A percentile compares a stretch with the other conserved stretches of the same genome.
Conservation (phyloP, 345 rosid genomes). For the Gossypium sturtianum region DNA sequence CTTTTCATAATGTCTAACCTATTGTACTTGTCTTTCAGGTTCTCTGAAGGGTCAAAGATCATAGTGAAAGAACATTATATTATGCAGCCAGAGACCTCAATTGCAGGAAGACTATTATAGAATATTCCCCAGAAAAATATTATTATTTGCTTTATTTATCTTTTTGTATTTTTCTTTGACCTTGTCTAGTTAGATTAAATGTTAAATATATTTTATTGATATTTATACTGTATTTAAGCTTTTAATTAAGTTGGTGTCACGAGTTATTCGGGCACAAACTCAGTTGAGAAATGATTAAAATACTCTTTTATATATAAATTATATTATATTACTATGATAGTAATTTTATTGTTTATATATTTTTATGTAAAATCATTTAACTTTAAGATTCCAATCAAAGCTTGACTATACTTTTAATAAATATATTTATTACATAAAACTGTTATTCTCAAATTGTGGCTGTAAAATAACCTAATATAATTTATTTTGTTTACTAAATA, state of each 20-base stretch:
- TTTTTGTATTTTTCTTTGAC: background rate
- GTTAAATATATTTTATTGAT: background rate
- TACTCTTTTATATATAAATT: too few species aligned
- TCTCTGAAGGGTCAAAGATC: background rate
- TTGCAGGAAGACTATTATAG: background rate
- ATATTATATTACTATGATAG: too few species aligned
- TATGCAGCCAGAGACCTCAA: background rate
- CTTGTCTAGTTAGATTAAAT: slow-evolving; percentile 2
- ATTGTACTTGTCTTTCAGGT: slow-evolving; percentile 10
- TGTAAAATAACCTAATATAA: background rate
- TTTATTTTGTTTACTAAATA: background rate
- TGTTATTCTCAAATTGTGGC: too few species aligned
- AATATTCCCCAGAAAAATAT: background rate
- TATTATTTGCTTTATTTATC: background rate
- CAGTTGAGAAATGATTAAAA: too few species aligned
- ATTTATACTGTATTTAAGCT: too few species aligned
- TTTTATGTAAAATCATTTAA: too few species aligned
- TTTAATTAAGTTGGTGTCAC: too few species aligned
- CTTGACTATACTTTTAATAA: too few species aligned
- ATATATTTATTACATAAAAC: too few species aligned
- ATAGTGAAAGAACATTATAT: background rate
- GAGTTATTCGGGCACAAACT: too few species aligned
- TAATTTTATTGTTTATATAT: too few species aligned
- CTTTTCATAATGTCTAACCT: background rate
- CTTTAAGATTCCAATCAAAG: too few species aligned